Percentiles rank a stretch among this genome's conserved stretches.
phyloP scores from a whole-genome alignment of 2,329 filamentous ascomycete species.

The Hymenoscyphus scutula region DNA sequence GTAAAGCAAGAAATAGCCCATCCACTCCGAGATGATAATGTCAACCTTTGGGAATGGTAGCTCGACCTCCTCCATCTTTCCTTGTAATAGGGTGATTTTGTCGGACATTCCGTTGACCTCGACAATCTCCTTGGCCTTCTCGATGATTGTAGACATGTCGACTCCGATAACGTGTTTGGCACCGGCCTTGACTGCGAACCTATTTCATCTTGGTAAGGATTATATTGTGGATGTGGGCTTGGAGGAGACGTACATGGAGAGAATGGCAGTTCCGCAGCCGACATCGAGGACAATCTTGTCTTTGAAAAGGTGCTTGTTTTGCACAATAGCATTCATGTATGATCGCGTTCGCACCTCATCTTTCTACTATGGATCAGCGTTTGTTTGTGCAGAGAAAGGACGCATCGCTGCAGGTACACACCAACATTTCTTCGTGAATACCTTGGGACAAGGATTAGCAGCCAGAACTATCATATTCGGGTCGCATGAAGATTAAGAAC shows the following conservation, averaged over 20 bases:
- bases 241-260: conserved; percentile 77
- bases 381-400: conserved; percentile 15
- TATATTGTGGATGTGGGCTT: conserved; percentile 8
- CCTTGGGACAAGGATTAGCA: conserved; percentile 48
- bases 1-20: conserved; percentile 99
- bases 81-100: conserved; percentile 96
- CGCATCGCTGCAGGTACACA: conserved; percentile 49
- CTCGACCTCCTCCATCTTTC: conserved; percentile 99
- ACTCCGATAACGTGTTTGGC: conserved; percentile 99
- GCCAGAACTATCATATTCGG: conserved; percentile 33
- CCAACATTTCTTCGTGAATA: conserved; percentile 98
- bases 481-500: conserved; percentile 33
- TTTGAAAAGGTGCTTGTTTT: conserved; percentile 93
- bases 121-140: conserved; percentile 96
- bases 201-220: conserved; percentile 39
- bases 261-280: conserved; percentile 93
- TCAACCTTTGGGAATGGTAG: conserved; percentile 94
- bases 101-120: conserved; percentile 85
- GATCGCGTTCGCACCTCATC: conserved; percentile 96
- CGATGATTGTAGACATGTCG: conserved; percentile 99
- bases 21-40: conserved; percentile 99
- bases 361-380: conserved; percentile 60
- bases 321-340: conserved; percentile 96
- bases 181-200: conserved; percentile 95
- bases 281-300: conserved; percentile 95